Conservation (phyloP, 2,329 filamentous ascomycete species). For the Bipolaris victoriae region DNA sequence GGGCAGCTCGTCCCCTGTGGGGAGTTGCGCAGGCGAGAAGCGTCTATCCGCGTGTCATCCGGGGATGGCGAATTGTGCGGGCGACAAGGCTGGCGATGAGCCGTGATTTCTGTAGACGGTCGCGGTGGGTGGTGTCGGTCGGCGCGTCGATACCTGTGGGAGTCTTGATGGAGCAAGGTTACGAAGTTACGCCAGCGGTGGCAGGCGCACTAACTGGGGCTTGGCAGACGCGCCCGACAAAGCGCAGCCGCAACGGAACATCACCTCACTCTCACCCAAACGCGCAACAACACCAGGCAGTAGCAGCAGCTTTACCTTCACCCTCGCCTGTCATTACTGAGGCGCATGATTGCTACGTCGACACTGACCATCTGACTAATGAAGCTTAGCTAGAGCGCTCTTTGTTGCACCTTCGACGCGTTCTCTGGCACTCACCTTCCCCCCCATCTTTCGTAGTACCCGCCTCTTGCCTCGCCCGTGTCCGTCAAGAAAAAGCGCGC, state of each 20-base stretch:
- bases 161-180: slow-evolving; percentile 19
- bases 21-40: slow-evolving; percentile 30
- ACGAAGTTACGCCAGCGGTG: slow-evolving; percentile 22
- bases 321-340: slow-evolving; percentile 1
- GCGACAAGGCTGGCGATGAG: slow-evolving; percentile 13
- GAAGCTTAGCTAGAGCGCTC: background rate
- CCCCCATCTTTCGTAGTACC: slow-evolving; percentile 6
- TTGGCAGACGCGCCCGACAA: slow-evolving; percentile 40
- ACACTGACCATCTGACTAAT: slow-evolving; percentile 12
- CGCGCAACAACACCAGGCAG: slow-evolving; percentile 1
- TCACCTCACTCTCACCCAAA: background rate
- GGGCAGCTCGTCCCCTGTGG: slow-evolving; percentile 36
- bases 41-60: slow-evolving; percentile 36
- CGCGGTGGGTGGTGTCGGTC: slow-evolving; percentile 12
- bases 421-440: background rate
- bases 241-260: slow-evolving; percentile 20
- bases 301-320: background rate
- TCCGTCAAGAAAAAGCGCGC: background rate
- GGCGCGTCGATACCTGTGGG: slow-evolving; percentile 25
- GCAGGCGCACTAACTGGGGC: slow-evolving; percentile 27
- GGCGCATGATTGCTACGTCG: background rate
- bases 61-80: slow-evolving; percentile 10
- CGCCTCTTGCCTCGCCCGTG: background rate
- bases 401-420: slow-evolving; percentile 5
- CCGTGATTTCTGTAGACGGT: slow-evolving; percentile 14